These are phyloP conservation scores for Ormosia emarginata DNA, from an alignment of 306 rosid species.

Conservation along the genomic window DNA sequence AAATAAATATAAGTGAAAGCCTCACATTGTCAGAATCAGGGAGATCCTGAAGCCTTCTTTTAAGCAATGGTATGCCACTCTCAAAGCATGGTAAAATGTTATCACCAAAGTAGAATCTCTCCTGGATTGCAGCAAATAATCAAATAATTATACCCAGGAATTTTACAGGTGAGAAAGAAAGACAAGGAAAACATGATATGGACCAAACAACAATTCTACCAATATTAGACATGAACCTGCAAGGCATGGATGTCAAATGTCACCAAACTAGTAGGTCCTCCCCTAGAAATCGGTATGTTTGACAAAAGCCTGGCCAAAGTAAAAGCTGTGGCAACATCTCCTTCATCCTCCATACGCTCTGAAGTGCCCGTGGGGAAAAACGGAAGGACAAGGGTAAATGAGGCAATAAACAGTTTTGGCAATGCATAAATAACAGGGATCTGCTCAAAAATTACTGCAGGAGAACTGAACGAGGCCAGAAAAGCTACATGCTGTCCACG, in stretches of 20 bases:
- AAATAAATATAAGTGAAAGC: neutral
- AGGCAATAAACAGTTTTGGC: constrained; percentile 84
- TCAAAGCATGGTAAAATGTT: constrained; percentile 95
- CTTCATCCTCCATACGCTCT: constrained; percentile 99
- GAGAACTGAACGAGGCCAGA: constrained; percentile 93
- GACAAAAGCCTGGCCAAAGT: constrained; percentile 93
- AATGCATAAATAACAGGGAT: constrained; percentile 88
- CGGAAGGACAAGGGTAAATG: constrained; percentile 93
- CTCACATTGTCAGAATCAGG: constrained; percentile 94
- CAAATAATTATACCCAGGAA: constrained; percentile 7
- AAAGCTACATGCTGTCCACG: constrained; percentile 95
- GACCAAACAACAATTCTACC: neutral
- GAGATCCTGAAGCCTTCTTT: constrained; percentile 79
- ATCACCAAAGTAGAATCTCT: constrained; percentile 98
- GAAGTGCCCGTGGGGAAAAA: constrained; percentile 96
- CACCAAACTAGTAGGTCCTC: constrained; percentile 95
- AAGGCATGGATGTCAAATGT: constrained; percentile 95
- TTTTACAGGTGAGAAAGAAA: neutral
- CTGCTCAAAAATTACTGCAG: constrained; percentile 93
- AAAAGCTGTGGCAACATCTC: constrained; percentile 96
- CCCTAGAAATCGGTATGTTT: constrained; percentile 90
- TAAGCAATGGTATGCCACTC: constrained; percentile 92
- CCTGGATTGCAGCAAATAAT: constrained; percentile 45
- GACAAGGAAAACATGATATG: constrained; percentile 1
- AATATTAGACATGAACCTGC: constrained; percentile 58